Conservation (phyloP, 441 rosid species). For the Gossypium trilobum region DNA sequence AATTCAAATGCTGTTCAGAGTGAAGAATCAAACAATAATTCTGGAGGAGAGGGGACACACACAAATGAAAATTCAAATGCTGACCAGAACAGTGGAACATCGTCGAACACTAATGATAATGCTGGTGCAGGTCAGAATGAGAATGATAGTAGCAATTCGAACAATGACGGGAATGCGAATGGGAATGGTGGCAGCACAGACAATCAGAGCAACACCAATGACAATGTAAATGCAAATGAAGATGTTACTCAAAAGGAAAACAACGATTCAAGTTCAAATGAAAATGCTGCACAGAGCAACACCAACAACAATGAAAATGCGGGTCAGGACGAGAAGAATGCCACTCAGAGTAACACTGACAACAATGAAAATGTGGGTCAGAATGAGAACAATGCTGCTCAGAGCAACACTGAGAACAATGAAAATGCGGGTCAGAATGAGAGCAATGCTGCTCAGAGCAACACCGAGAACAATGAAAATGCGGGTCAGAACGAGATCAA, state of each 20-base stretch:
- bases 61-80: slow-evolving; percentile 25
- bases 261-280: background rate
- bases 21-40: slow-evolving; percentile 20
- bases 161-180: slow-evolving; percentile 11
- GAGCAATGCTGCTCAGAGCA: background rate
- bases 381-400: background rate
- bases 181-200: slow-evolving; percentile 12
- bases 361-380: background rate
- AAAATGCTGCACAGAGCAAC: background rate
- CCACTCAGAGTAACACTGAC: background rate
- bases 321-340: background rate
- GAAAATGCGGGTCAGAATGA: background rate
- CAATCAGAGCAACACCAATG: slow-evolving; percentile 8
- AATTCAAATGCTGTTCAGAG: slow-evolving; percentile 14
- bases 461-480: background rate
- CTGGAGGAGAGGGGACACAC: slow-evolving; percentile 25
- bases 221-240: background rate
- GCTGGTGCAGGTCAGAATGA: slow-evolving; percentile 10
- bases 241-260: background rate
- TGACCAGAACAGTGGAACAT: slow-evolving; percentile 27
- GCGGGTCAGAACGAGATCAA: background rate
- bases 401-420: background rate
- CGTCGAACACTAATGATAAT: slow-evolving; percentile 9
- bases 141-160: background rate
- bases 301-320: background rate